Base-by-base conservation (phyloP, 768 basidiomycete species). In the Clitopilus hobsonii region DNA sequence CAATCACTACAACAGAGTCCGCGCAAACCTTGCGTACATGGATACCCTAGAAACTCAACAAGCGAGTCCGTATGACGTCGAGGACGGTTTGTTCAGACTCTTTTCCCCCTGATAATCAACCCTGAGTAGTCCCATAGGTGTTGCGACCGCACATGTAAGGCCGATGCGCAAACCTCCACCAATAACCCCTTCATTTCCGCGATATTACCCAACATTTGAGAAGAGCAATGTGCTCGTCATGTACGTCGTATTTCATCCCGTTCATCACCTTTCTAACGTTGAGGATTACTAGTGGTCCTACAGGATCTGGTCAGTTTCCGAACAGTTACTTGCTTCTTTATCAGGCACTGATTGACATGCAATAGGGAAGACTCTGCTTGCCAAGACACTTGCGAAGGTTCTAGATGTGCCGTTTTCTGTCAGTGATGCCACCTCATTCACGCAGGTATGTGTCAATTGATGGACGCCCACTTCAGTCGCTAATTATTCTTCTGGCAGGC, bases 201-300 rank as follows among this genome's bases (percentile, higher is more conserved):
- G 76, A 45, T 68, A 72, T 6, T 62, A 72, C 13, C 81, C 87
- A 20, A 65, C 84, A 23, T 91, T 96, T 52, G 95, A 98, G 76
- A 98, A 98, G 78, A 94, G 91, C 62, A 98, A 98, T 65, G 91
- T 98, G 2, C 73, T 98, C 38, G 86, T 98, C 56, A 80, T 98
- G 94, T 94, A 66, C 61, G 81, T 29, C 22, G 18, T 16, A 6
- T 23, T 36, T 13, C 23, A 29, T n/a, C n/a, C n/a, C 22, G 20
- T 22, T 49, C 38, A 25, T 23, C 24, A 16, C 22, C 28, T 22
- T 25, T 28, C 24, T 26, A 20, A 45, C 49, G 5, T 14, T 10
- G 26, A 1, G 14, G 0, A 3, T 27, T 10, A 38, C 30, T 58
- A 88, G 90, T 62, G 91, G 91, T 28, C 91, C 91, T 16, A 93